phyloP scores from a whole-genome alignment of 192 early-diverging fungal genomes.

The Entomortierella lignicola region DNA sequence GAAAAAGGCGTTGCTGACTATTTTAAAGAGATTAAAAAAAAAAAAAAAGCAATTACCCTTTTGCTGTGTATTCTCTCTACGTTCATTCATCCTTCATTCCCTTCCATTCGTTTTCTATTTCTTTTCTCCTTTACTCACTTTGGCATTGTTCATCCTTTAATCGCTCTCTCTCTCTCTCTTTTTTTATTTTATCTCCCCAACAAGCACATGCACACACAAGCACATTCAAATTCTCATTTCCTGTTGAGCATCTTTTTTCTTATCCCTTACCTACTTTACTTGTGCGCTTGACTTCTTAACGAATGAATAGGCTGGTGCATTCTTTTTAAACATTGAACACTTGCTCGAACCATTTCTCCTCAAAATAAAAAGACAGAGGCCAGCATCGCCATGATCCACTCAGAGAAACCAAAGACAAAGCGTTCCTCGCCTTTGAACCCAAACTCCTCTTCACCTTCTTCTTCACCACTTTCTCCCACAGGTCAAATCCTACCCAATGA shows the following conservation, averaged over 20 bases:
- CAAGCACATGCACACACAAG: not conserved
- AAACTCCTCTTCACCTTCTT: constrained; percentile 28
- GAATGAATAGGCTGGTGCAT: constrained; percentile 12
- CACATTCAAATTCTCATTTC: not conserved
- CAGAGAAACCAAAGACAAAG: constrained; percentile 46
- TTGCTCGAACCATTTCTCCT: too few species aligned
- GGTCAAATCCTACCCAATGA: not conserved
- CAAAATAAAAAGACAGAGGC: too few species aligned
- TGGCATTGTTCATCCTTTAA: too few species aligned
- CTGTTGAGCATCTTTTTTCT: too few species aligned
- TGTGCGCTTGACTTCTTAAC: not conserved
- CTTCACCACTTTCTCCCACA: constrained; percentile 2
- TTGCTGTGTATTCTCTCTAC: too few species aligned
- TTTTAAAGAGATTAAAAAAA: too few species aligned
- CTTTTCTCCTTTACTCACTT: too few species aligned
- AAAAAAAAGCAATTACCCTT: too few species aligned
- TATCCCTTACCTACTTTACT: not conserved
- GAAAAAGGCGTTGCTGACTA: too few species aligned
- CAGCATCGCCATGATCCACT: constrained; percentile 23
- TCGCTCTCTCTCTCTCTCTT: too few species aligned
- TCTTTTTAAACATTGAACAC: not conserved
- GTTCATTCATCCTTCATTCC: not conserved
- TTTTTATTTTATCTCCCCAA: not conserved
- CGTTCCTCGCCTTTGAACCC: constrained; percentile 51
- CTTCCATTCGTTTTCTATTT: not conserved